These are phyloP conservation scores for Cantharellus cinnabarinus DNA, from an alignment of 768 basidiomycete species.

Conservation along the genomic window DNA sequence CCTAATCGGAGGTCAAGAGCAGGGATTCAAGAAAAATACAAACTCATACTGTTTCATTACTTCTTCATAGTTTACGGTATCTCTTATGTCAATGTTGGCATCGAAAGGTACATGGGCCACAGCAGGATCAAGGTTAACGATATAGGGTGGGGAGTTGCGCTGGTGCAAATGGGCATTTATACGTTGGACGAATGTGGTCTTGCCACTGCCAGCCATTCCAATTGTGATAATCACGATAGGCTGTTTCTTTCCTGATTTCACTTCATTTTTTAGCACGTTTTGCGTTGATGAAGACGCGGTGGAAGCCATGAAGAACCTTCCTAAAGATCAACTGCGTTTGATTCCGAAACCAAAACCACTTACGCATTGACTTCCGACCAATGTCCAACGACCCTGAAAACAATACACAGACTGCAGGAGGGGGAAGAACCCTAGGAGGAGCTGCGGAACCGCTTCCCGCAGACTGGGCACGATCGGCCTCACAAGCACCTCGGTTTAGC, in stretches of 20 bases:
- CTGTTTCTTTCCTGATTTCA: slow-evolving; percentile 14
- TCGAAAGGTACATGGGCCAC: slow-evolving; percentile 82
- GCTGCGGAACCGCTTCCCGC: slow-evolving; percentile 28
- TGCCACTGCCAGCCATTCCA: slow-evolving; percentile 93
- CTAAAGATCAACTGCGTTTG: no score
- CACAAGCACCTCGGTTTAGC: slow-evolving; percentile 5
- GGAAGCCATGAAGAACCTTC: not conserved
- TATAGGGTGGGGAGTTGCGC: slow-evolving; percentile 53
- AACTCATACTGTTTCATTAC: slow-evolving; percentile 93
- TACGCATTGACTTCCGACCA: no score
- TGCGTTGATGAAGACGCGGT: not conserved
- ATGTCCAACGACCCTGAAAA: slow-evolving; percentile 3
- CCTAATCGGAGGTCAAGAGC: slow-evolving; percentile 25
- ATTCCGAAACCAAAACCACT: no score
- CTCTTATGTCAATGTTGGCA: slow-evolving; percentile 93
- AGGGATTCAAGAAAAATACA: not conserved
- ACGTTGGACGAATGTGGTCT: slow-evolving; percentile 91
- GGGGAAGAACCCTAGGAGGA: slow-evolving; percentile 30
- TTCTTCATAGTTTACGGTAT: slow-evolving; percentile 92
- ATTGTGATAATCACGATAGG: slow-evolving; percentile 77
- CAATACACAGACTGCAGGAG: slow-evolving; percentile 17
- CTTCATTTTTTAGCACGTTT: not conserved
- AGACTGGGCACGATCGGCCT: slow-evolving; percentile 9
- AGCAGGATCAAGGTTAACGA: slow-evolving; percentile 94
- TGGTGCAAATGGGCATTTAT: slow-evolving; percentile 84